Conservation (phyloP, 495 filamentous ascomycete species). For the Jackrogersella minutella region DNA sequence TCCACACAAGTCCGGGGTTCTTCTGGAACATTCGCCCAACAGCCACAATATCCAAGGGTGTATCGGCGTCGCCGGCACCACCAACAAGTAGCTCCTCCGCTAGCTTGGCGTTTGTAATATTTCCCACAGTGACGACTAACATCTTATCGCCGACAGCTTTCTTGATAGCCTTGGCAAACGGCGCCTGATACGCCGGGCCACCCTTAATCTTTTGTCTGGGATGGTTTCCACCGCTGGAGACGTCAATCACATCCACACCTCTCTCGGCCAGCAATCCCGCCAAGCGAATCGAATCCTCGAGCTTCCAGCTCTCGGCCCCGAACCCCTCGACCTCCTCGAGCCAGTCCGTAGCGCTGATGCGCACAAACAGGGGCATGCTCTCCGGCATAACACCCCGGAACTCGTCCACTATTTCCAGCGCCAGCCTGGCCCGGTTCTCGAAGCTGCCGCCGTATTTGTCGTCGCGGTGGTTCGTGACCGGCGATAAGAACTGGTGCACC, state of each 20-base stretch:
- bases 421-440: slow-evolving; percentile 62
- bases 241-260: slow-evolving; percentile 71
- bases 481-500: slow-evolving; percentile 67
- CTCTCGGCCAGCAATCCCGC: slow-evolving; percentile 60
- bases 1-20: slow-evolving; percentile 72
- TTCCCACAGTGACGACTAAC: slow-evolving; percentile 66
- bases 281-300: slow-evolving; percentile 62
- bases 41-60: slow-evolving; percentile 63
- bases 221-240: slow-evolving; percentile 68
- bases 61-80: slow-evolving; percentile 27
- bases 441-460: slow-evolving; percentile 68
- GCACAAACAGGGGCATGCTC: slow-evolving; percentile 66
- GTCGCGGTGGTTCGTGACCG: slow-evolving; percentile 63
- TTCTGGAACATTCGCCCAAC: slow-evolving; percentile 73
- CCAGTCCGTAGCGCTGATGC: slow-evolving; percentile 72
- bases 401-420: slow-evolving; percentile 58
- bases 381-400: slow-evolving; percentile 59
- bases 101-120: slow-evolving; percentile 63
- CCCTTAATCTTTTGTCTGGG: slow-evolving; percentile 62
- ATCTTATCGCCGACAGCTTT: slow-evolving; percentile 66
- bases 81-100: slow-evolving; percentile 64
- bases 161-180: slow-evolving; percentile 61
- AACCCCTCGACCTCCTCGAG: slow-evolving; percentile 55
- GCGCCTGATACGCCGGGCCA: slow-evolving; percentile 69
- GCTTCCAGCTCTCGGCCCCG: slow-evolving; percentile 60